phyloP scores from a whole-genome alignment of 306 rosid species.

The Oemleria cerasiformis region DNA sequence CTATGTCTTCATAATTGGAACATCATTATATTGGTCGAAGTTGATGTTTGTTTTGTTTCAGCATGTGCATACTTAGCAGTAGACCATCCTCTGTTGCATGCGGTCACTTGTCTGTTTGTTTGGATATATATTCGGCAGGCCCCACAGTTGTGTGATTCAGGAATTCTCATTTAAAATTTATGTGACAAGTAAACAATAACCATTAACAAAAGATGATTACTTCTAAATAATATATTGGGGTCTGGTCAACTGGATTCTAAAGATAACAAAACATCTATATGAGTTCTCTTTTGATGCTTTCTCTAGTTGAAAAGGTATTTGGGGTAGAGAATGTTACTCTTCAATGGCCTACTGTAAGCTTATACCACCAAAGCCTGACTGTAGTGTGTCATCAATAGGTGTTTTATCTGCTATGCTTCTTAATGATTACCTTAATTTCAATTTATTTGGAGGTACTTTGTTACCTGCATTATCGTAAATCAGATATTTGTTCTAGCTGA shows the following conservation, averaged over 20 bases:
- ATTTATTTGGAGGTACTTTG: background rate
- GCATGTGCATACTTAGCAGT: background rate
- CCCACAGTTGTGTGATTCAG: background rate
- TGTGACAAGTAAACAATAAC: background rate
- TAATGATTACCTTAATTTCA: background rate
- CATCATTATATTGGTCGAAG: background rate
- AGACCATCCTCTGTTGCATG: no score
- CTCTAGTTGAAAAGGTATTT: background rate
- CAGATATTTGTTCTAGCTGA: constrained; percentile 4
- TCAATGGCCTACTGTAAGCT: background rate
- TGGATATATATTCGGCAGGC: background rate
- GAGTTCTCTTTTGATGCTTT: background rate
- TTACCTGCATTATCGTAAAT: background rate
- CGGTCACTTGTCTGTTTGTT: background rate
- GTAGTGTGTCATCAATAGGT: background rate
- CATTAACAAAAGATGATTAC: background rate
- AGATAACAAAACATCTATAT: background rate
- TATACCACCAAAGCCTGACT: background rate
- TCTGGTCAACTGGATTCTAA: background rate
- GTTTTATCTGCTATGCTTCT: background rate
- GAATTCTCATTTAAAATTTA: background rate
- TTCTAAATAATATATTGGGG: background rate
- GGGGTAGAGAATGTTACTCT: background rate
- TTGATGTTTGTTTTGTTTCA: background rate
- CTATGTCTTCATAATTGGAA: background rate